These are phyloP conservation scores for Backusella morwellensis DNA, from an alignment of 192 early-diverging fungal genomes.

Conservation along the genomic window DNA sequence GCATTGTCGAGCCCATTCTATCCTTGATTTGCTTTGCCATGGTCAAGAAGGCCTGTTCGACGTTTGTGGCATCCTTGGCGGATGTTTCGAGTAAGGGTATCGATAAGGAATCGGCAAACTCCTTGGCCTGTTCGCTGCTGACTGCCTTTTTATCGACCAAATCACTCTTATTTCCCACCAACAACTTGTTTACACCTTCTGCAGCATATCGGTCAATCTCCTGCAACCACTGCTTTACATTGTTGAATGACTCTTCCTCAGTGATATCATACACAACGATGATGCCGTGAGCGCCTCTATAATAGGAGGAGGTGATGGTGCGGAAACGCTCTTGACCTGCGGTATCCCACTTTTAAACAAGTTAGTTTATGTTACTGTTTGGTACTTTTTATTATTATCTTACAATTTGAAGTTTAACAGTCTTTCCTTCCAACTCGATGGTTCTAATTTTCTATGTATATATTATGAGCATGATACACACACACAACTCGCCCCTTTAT, in stretches of 20 bases:
- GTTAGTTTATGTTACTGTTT: background rate
- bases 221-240: slow-evolving; percentile 98
- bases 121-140: slow-evolving; percentile 43
- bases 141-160: slow-evolving; percentile 91
- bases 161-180: slow-evolving; percentile 99
- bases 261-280: slow-evolving; percentile 99
- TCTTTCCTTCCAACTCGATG: slow-evolving; percentile 97
- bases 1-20: slow-evolving; percentile 44
- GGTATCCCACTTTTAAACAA: slow-evolving; percentile 80
- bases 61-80: slow-evolving; percentile 96
- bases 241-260: slow-evolving; percentile 89
- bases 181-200: slow-evolving; percentile 95
- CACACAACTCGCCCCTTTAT: background rate
- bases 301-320: slow-evolving; percentile 97
- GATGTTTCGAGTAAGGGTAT: slow-evolving; percentile 97
- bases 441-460: slow-evolving; percentile 89
- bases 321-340: slow-evolving; percentile 99
- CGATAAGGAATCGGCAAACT: slow-evolving; percentile 83
- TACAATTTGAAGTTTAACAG: slow-evolving; percentile 96
- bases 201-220: slow-evolving; percentile 97
- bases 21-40: slow-evolving; percentile 99
- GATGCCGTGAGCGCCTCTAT: slow-evolving; percentile 96
- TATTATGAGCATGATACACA: background rate
- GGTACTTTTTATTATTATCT: background rate
- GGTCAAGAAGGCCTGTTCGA: slow-evolving; percentile 98